Percentiles rank a stretch among this genome's conserved stretches.
These are phyloP conservation scores for Umbilicus rupestris DNA, from an alignment of 164 flowering plant species.

Conservation along the genomic window DNA sequence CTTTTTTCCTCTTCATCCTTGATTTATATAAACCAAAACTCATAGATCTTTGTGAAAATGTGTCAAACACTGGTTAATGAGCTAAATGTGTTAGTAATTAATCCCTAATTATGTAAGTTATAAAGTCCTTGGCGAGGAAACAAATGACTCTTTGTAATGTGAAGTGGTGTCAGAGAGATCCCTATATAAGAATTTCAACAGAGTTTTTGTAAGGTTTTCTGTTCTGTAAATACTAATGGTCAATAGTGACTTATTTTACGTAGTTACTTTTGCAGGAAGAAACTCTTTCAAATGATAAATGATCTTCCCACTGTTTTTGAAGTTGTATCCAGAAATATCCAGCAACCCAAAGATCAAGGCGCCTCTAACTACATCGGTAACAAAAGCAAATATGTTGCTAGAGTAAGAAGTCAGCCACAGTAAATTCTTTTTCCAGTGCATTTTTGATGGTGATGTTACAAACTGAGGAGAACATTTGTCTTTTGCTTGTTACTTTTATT, in stretches of 20 bases:
- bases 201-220: not conserved
- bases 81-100: too few relatives aligned
- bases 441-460: constrained; percentile 8
- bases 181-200: not conserved
- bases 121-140: too few relatives aligned
- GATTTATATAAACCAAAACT: too few relatives aligned
- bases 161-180: too few relatives aligned
- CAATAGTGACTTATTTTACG: not conserved
- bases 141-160: too few relatives aligned
- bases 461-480: not conserved
- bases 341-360: not conserved
- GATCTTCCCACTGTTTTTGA: constrained; percentile 7
- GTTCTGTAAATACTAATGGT: not conserved
- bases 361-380: not conserved
- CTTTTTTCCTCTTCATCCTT: not conserved
- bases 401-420: not conserved
- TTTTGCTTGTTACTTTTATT: constrained; percentile 21
- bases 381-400: not conserved
- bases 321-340: not conserved
- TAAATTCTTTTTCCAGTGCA: not conserved
- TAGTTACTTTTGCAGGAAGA: constrained; percentile 7
- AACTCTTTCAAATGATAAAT: constrained; percentile 6
- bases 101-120: too few relatives aligned
- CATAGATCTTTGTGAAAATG: not conserved
- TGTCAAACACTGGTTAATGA: not conserved